Evolutionary conservation across 768 basidiomycete species (phyloP).

Genomic region (Amanita rimosa): DNA sequence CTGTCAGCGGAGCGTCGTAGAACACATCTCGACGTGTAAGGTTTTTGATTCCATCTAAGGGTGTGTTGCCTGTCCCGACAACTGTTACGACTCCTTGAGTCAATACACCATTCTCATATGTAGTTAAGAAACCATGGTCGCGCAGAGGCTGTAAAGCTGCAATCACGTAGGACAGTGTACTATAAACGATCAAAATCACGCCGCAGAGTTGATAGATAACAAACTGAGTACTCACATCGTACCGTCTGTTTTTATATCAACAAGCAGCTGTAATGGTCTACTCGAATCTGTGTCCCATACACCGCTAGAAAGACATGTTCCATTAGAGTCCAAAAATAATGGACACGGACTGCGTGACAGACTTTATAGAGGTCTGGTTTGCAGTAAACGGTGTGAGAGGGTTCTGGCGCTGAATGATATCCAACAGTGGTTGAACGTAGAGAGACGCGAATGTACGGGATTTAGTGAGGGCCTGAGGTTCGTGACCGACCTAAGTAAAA

Average conservation of each 20-base stretch:
- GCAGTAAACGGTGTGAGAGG: conserved; percentile 28
- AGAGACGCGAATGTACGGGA: conserved; percentile 34
- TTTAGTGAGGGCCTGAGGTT: conserved; percentile 27
- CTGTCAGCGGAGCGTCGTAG: conserved; percentile 40
- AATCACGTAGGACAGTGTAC: conserved; percentile 32
- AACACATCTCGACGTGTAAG: conserved; percentile 37
- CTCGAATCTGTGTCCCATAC: conserved; percentile 33
- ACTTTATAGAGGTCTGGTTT: conserved; percentile 31
- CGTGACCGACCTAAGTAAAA: conserved; percentile 31
- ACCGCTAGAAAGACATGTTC: conserved; percentile 21
- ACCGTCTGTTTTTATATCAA: conserved; percentile 44
- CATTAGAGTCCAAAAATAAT: neutral
- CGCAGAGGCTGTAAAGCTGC: conserved; percentile 34
- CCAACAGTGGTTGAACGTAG: conserved; percentile 34
- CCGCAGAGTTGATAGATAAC: neutral
- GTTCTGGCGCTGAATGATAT: conserved; percentile 29
- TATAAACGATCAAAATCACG: conserved; percentile 2
- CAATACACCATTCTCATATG: conserved; percentile 28
- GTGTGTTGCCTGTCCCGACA: conserved; percentile 42
- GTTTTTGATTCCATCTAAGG: conserved; percentile 31
- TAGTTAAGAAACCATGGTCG: conserved; percentile 32
- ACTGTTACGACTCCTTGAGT: conserved; percentile 27
- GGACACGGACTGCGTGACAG: conserved; percentile 6
- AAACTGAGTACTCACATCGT: conserved; percentile 19
- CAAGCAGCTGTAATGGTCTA: conserved; percentile 32